These are phyloP conservation scores for Cardamine occulta DNA, from an alignment of 345 rosid species.

Conservation along the genomic window DNA sequence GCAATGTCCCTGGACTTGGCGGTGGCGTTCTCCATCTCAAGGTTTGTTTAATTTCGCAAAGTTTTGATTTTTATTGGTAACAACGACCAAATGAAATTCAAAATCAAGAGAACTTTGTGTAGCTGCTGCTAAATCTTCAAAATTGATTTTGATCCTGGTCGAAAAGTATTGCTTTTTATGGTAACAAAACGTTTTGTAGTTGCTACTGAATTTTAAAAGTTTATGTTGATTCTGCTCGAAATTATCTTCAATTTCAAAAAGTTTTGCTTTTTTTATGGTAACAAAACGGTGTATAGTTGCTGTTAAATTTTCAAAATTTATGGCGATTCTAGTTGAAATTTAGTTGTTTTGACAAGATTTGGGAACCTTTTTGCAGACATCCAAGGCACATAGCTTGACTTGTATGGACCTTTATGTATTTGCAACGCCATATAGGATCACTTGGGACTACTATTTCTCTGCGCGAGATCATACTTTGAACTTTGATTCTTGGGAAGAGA, in stretches of 20 bases:
- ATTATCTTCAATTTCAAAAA: not conserved
- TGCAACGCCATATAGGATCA: conserved; percentile 93
- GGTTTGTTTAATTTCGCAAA: conserved; percentile 46
- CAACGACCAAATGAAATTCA: not conserved
- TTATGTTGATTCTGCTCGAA: not conserved
- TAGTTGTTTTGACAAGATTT: not conserved
- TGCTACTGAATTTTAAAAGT: not conserved
- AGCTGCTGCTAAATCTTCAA: not conserved
- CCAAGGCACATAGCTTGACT: conserved; percentile 89
- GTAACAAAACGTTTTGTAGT: conserved; percentile 3
- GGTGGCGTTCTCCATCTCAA: conserved; percentile 84
- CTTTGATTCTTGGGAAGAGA: conserved; percentile 90
- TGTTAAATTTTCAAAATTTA: not conserved
- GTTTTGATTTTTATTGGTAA: not conserved
- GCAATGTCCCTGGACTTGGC: conserved; percentile 60
- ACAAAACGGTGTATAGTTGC: conserved; percentile 12
- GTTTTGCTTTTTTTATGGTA: not conserved
- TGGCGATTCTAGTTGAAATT: not conserved
- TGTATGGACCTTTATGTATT: conserved; percentile 98
- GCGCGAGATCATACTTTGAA: conserved; percentile 79
- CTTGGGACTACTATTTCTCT: conserved; percentile 95
- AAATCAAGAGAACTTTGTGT: not conserved
- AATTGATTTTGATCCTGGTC: not conserved
- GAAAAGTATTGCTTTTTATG: not conserved
- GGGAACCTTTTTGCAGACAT: conserved; percentile 57